Base-by-base conservation (phyloP, 139 green algal genomes). In the Volvox africanus region DNA sequence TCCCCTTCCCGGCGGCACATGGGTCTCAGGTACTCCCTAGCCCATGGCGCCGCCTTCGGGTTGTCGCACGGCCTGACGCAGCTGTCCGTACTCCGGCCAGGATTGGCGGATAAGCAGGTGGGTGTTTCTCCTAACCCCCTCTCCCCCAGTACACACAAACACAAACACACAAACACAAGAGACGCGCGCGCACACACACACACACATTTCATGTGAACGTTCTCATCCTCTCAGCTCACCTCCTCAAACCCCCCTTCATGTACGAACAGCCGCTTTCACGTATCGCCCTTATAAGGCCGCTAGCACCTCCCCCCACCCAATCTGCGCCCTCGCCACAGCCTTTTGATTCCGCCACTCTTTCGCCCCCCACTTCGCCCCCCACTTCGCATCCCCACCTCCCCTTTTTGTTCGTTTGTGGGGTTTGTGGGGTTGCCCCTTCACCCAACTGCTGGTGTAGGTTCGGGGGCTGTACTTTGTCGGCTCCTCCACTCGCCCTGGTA, bases 11-110 rank as follows among this genome's bases (percentile, higher is more conserved):
- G n/a, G n/a, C n/a, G n/a, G n/a, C n/a, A n/a, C n/a, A n/a, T n/a
- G n/a, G n/a, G n/a, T n/a, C 32, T 21, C 91, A 95, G 90, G 92
- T 98, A 98, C 82, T 95, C 93, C 30, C 83, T 99, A 30, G 87
- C 96, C 79, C 94, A 98, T 80, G 97, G 97, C 2, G 96, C 97
- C 0, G 97, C 95, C 18, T 99, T 99, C 91, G 97, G 97, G 28
- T 90, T 99, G 68, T 88, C 93, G 0, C 97, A 99, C 89, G 95
- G 96, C 13, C 86, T 99, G 68, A 50, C 94, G 68, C 97, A 99
- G 93, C 95, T 99, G 32, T 94, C 94, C 1, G n/a, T 95, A 6
- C 96, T 99, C 65, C 88, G 97, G 65, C 95, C 96, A 12, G 68
- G 55, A 1, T 17, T 92, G 21, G 93, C 95, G 88, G 93, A 96